A percentile compares a stretch with the other conserved stretches of the same genome.
Conservation (phyloP, 768 basidiomycete species). For the Gymnopilus junonius region DNA sequence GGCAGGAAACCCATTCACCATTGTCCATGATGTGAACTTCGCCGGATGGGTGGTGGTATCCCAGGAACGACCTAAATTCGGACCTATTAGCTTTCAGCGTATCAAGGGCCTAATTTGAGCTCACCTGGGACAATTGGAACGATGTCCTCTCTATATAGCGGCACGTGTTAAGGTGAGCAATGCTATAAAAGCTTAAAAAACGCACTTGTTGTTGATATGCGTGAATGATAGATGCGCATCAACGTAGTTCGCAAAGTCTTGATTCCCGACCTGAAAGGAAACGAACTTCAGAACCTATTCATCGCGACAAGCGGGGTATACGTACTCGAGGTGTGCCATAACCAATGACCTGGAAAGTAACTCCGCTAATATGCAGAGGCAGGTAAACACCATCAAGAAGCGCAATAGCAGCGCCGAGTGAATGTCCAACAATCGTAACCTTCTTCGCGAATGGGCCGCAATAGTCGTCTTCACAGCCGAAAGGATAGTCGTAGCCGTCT, state of each 20-base stretch:
- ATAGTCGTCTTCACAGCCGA: conserved; percentile 47
- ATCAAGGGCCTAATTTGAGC: too few relatives aligned
- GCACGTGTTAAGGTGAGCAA: background rate
- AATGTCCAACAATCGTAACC: conserved; percentile 54
- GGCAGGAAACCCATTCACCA: conserved; percentile 28
- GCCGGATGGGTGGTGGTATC: conserved; percentile 52
- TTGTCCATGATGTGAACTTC: conserved; percentile 56
- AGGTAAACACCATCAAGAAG: conserved; percentile 61
- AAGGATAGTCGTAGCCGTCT: conserved; percentile 47
- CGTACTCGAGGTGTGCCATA: conserved; percentile 46
- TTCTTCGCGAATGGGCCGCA: conserved; percentile 35
- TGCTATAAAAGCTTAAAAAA: background rate
- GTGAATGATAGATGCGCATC: conserved; percentile 51
- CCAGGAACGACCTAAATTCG: conserved; percentile 35
- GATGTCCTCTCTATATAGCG: conserved; percentile 33
- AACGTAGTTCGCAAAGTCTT: conserved; percentile 61
- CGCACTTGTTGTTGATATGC: conserved; percentile 61
- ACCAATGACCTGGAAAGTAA: conserved; percentile 31
- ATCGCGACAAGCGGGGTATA: too few relatives aligned
- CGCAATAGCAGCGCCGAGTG: conserved; percentile 54
- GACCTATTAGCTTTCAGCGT: background rate
- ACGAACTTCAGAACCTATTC: background rate
- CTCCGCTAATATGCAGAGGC: conserved; percentile 46
- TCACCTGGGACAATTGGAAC: conserved; percentile 41
- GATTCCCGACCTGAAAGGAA: conserved; percentile 52